Percentiles rank a stretch among this genome's conserved stretches.
Evolutionary conservation across 2,329 filamentous ascomycete species (phyloP).

Genomic region (Dendrostoma leiphaemia): DNA sequence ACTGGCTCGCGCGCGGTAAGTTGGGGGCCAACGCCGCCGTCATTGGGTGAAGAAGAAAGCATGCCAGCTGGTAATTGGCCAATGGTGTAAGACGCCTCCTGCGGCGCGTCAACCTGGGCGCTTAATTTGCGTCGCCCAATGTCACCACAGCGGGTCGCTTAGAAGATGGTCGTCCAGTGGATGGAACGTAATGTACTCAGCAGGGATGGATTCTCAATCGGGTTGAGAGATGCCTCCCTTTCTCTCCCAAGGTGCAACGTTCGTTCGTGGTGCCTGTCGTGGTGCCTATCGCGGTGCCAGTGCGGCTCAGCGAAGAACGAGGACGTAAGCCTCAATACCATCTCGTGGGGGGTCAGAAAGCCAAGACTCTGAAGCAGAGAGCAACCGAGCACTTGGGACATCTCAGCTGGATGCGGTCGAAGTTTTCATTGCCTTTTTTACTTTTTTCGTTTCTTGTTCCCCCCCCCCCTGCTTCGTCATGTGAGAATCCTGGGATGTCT

Average conservation of each 20-base stretch:
- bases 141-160: slow-evolving; percentile 11
- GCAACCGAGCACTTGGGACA: no score
- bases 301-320: not conserved
- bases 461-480: no score
- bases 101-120: slow-evolving; percentile 14
- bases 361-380: no score
- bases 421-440: no score
- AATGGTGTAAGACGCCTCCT: slow-evolving; percentile 11
- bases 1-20: slow-evolving; percentile 21
- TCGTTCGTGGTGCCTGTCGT: no score
- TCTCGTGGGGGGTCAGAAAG: no score
- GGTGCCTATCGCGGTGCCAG: not conserved
- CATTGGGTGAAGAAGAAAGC: not conserved
- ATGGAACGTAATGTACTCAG: slow-evolving; percentile 2
- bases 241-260: no score
- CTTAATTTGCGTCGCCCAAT: slow-evolving; percentile 15
- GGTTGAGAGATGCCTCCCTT: not conserved
- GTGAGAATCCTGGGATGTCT: not conserved
- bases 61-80: slow-evolving; percentile 1
- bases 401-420: no score
- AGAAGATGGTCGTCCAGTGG: slow-evolving; percentile 7
- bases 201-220: not conserved
- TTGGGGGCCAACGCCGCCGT: slow-evolving; percentile 9
- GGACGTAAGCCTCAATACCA: not conserved
- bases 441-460: no score